These are phyloP conservation scores for Kodamaea kaohsiungensis DNA, from an alignment of 805 yeast genomes.

Conservation along the genomic window DNA sequence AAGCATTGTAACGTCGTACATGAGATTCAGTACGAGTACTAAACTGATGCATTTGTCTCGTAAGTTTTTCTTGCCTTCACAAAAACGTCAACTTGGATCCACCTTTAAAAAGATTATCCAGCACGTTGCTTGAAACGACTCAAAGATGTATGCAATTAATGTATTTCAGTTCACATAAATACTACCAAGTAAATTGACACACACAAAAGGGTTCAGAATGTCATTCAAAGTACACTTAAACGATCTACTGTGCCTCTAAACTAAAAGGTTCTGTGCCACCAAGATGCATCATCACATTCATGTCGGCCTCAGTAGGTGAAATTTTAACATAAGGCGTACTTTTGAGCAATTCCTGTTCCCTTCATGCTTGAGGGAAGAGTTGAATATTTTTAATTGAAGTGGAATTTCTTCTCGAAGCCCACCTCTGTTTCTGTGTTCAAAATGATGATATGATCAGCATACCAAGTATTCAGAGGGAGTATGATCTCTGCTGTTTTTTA, in stretches of 20 bases:
- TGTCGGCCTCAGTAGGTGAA: not conserved
- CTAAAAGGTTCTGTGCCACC: not conserved
- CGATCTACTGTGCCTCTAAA: not conserved
- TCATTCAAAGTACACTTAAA: not conserved
- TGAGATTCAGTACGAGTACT: no score
- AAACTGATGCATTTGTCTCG: no score
- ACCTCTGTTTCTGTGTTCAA: no score
- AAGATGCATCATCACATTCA: not conserved
- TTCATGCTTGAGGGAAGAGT: no score
- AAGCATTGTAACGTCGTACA: no score
- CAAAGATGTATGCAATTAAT: no score
- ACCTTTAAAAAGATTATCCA: no score
- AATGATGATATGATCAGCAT: not conserved
- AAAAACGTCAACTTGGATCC: no score
- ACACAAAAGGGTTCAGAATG: not conserved
- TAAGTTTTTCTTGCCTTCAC: no score
- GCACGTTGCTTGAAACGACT: no score
- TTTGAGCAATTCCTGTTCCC: not conserved
- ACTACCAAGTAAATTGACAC: not conserved
- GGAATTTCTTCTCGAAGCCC: not conserved
- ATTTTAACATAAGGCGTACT: not conserved
- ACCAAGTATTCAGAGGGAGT: not conserved
- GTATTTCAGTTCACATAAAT: not conserved
- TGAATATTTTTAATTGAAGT: not conserved
- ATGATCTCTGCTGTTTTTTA: no score